These are phyloP conservation scores for Ganoderma boninense DNA, from an alignment of 1,284 basidiomycete species.

Conservation along the genomic window DNA sequence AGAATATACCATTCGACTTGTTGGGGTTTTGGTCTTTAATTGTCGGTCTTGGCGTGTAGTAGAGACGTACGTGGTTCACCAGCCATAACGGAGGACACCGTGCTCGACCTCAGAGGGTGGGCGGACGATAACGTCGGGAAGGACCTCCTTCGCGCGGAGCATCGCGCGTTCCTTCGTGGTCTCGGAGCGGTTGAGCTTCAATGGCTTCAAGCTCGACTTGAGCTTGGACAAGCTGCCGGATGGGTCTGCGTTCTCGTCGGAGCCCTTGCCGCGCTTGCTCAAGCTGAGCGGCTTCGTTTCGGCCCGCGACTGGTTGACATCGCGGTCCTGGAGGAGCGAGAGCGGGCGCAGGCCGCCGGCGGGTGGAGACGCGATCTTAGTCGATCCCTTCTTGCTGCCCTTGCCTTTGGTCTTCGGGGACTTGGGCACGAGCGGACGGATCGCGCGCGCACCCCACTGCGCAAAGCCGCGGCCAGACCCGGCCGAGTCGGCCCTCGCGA, in stretches of 20 bases:
- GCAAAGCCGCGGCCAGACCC: conserved; percentile 42
- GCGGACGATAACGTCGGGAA: conserved; percentile 55
- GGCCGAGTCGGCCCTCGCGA: conserved; percentile 35
- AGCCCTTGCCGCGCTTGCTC: conserved; percentile 54
- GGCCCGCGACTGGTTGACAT: conserved; percentile 47
- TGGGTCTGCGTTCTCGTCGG: conserved; percentile 54
- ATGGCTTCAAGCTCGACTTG: conserved; percentile 57
- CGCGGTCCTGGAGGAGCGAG: conserved; percentile 68
- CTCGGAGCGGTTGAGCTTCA: conserved; percentile 66
- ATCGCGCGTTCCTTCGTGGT: conserved; percentile 64
- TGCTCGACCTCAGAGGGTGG: conserved; percentile 49
- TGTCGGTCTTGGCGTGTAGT: conserved; percentile 8
- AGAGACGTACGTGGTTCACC: conserved; percentile 20
- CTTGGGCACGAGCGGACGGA: conserved; percentile 61
- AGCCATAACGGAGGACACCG: conserved; percentile 33
- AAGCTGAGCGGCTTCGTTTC: conserved; percentile 61
- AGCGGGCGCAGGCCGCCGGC: conserved; percentile 61
- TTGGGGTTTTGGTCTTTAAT: conserved; percentile 7
- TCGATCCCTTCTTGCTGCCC: conserved; percentile 47
- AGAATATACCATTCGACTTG: conserved; percentile 27
- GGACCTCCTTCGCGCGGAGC: conserved; percentile 50
- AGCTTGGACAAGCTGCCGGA: conserved; percentile 41
- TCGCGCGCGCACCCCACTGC: conserved; percentile 59
- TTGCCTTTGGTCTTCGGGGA: conserved; percentile 60
- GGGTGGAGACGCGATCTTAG: conserved; percentile 46